Evolutionary conservation across 2,329 filamentous ascomycete genomes (phyloP).

Genomic region (Nemania sp.): DNA sequence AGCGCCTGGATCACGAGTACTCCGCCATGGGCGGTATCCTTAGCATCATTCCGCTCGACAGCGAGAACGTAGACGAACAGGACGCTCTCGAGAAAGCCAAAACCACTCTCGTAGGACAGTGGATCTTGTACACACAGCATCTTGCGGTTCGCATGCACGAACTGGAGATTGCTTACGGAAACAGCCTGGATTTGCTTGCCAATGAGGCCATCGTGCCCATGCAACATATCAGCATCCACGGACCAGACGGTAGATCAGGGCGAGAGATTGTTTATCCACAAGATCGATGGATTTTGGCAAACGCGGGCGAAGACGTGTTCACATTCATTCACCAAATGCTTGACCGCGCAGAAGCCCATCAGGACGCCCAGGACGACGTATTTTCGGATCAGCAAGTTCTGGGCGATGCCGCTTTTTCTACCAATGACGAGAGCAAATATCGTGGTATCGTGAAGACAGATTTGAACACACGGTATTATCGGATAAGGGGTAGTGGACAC

Average conservation of each 20-base stretch:
- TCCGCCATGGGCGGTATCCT: conserved; percentile 59
- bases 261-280: conserved; percentile 59
- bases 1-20: conserved; percentile 63
- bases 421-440: conserved; percentile 39
- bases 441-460: conserved; percentile 54
- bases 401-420: conserved; percentile 45
- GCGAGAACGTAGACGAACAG: conserved; percentile 41
- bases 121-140: conserved; percentile 57
- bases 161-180: conserved; percentile 57
- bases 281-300: conserved; percentile 59
- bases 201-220: conserved; percentile 54
- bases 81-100: conserved; percentile 46
- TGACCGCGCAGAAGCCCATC: conserved; percentile 49
- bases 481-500: conserved; percentile 49
- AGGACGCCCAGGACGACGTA: conserved; percentile 41
- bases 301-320: conserved; percentile 57
- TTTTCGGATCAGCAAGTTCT: conserved; percentile 45
- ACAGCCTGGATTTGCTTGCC: conserved; percentile 53
- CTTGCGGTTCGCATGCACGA: conserved; percentile 60
- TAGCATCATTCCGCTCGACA: conserved; percentile 53
- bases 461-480: conserved; percentile 56
- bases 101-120: conserved; percentile 59
- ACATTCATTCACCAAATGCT: conserved; percentile 51
- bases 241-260: conserved; percentile 55
- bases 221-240: conserved; percentile 56